Evolutionary conservation across 306 rosid species (phyloP), one percentile per base, ranked within the genome.

Genomic region (Citrullus colocynthis): DNA sequence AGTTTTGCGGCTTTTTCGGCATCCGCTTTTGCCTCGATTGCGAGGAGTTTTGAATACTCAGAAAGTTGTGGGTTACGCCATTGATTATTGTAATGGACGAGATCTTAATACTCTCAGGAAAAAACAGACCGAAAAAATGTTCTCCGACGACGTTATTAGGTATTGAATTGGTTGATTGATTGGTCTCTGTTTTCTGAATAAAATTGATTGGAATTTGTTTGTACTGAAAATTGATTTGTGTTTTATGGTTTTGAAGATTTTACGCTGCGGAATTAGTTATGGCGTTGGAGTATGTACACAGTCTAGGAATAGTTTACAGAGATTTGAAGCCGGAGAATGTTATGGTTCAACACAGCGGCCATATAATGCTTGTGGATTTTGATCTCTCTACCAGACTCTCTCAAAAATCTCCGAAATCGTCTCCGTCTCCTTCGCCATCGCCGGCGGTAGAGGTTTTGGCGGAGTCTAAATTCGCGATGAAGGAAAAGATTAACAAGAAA

Each of bases 301-400:
- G 77, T n/a, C 62, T 89, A 12, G 97, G 91, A 16, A 88, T 94
- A 9, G 97, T 88, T 24, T 92, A 94, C 81, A 85, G 98, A 39
- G 98, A 95, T 88, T 85, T 95, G 81, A 95, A 95, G 86, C 97
- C 97, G 0, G 98, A 95, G 32, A 95, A 95, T 59, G 80, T 95
- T 18, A 85, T 95, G 93, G 80, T 95, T 56, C 97, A 92, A 90
- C 86, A 89, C 65, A 85, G 81, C 24, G 98, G 98, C 59, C 98
- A 95, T 84, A 87, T 95, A 56, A 92, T 95, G 98, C 86, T 95
- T 14, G 91, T 95, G 8, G 98, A 95, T 88, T 95, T 92, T 79
- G 98, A 95, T 61, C 91, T 95, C 64, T 89, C 98, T 28, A 87
- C 91, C 41, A 87, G 82, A 32, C 84, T 95, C 1, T 70, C 87